These are phyloP conservation scores for Trichophyton mentagrophytes DNA, from an alignment of 2,329 filamentous ascomycete species.

Conservation along the genomic window DNA sequence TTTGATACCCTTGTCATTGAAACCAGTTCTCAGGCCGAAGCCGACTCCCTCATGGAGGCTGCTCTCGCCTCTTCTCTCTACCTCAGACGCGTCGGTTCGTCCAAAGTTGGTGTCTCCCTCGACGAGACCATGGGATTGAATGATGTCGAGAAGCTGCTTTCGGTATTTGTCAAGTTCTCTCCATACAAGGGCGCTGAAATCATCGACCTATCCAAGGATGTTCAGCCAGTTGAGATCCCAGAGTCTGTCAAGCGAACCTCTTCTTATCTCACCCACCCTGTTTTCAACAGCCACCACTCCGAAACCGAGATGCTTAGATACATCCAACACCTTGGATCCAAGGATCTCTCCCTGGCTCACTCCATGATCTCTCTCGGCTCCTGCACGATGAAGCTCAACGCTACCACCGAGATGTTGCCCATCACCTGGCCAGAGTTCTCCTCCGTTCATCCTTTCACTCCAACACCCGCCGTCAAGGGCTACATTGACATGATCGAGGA, in stretches of 20 bases:
- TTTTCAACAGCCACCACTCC: conserved; percentile 90
- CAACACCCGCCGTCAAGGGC: conserved; percentile 49
- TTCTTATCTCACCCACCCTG: conserved; percentile 69
- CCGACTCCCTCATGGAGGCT: conserved; percentile 39
- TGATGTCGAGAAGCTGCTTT: conserved; percentile 46
- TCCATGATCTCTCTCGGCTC: conserved; percentile 97
- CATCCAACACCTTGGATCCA: conserved; percentile 84
- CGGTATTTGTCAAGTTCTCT: conserved; percentile 40
- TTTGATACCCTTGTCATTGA: conserved; percentile 74
- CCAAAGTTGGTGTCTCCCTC: conserved; percentile 58
- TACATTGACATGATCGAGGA: conserved; percentile 59
- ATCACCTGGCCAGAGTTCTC: conserved; percentile 65
- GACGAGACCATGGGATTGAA: conserved; percentile 57
- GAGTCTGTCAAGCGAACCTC: conserved; percentile 56
- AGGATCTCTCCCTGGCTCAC: conserved; percentile 85
- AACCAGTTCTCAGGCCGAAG: conserved; percentile 39
- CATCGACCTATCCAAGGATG: conserved; percentile 21
- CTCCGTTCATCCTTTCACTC: conserved; percentile 69
- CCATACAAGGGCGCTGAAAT: conserved; percentile 20
- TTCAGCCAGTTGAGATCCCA: conserved; percentile 33
- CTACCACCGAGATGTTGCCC: conserved; percentile 82
- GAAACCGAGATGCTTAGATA: conserved; percentile 91
- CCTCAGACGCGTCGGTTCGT: conserved; percentile 49
- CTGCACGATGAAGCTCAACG: conserved; percentile 97
- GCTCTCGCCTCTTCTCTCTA: conserved; percentile 44